phyloP scores from a whole-genome alignment of 164 flowering plant genomes.

The Vitis rotundifolia region DNA sequence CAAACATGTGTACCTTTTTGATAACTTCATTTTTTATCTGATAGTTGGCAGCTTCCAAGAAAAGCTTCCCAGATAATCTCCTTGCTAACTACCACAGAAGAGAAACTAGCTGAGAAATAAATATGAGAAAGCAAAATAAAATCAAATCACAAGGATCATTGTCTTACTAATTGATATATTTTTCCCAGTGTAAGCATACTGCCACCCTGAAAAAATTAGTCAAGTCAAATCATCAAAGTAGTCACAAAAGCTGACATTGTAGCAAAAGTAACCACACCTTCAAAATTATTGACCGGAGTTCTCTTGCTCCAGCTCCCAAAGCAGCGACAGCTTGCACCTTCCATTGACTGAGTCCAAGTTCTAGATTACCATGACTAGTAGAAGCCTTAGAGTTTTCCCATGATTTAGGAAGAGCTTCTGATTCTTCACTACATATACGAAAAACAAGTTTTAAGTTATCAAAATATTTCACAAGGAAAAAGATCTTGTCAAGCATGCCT shows the following conservation, averaged over 20 bases:
- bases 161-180: constrained; percentile 66
- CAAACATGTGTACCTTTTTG: constrained; percentile 49
- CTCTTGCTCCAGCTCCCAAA: constrained; percentile 51
- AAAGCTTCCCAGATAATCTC: constrained; percentile 69
- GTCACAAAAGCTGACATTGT: background rate
- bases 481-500: background rate
- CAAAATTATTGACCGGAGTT: constrained; percentile 52
- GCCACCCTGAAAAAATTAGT: constrained; percentile 55
- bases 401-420: constrained; percentile 22
- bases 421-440: constrained; percentile 50
- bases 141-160: constrained; percentile 3
- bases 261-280: constrained; percentile 41
- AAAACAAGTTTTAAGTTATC: constrained; percentile 9
- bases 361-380: constrained; percentile 33
- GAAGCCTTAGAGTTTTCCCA: constrained; percentile 28
- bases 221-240: background rate
- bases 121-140: constrained; percentile 3
- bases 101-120: constrained; percentile 11
- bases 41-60: constrained; percentile 83
- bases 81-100: constrained; percentile 54
- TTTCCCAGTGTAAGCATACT: constrained; percentile 65
- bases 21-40: constrained; percentile 67
- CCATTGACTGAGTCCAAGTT: constrained; percentile 60
- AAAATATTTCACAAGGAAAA: background rate
- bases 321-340: constrained; percentile 58